Evolutionary conservation across 2,329 filamentous ascomycete species (phyloP).

Genomic region (Calycina marina): DNA sequence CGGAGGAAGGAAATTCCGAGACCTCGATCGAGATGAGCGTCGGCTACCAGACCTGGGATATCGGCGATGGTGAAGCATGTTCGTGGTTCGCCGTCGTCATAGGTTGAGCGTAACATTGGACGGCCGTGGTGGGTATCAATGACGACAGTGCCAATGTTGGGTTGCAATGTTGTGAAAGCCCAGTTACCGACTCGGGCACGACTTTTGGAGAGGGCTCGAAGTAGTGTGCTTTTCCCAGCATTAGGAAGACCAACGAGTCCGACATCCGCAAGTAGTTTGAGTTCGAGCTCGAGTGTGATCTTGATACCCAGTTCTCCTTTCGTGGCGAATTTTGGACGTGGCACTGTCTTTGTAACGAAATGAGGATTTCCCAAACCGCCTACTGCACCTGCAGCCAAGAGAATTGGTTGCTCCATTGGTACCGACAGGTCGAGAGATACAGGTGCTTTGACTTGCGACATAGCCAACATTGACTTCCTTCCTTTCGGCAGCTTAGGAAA

Average conservation of each 20-base stretch:
- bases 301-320: slow-evolving; percentile 68
- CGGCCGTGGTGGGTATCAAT: slow-evolving; percentile 76
- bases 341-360: slow-evolving; percentile 63
- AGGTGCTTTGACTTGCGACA: slow-evolving; percentile 51
- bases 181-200: slow-evolving; percentile 82
- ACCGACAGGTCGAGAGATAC: slow-evolving; percentile 59
- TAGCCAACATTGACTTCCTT: slow-evolving; percentile 38
- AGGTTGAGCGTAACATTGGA: slow-evolving; percentile 33
- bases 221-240: slow-evolving; percentile 85
- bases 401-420: slow-evolving; percentile 68
- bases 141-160: slow-evolving; percentile 91
- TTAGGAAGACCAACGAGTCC: slow-evolving; percentile 91
- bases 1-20: slow-evolving; percentile 84
- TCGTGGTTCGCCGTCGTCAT: slow-evolving; percentile 38
- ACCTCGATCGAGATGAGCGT: slow-evolving; percentile 81
- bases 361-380: slow-evolving; percentile 90
- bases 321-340: slow-evolving; percentile 75
- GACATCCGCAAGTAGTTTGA: slow-evolving; percentile 90
- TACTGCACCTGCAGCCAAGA: slow-evolving; percentile 75
- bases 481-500: slow-evolving; percentile 42
- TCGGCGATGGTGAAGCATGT: slow-evolving; percentile 88
- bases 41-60: slow-evolving; percentile 85
- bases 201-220: slow-evolving; percentile 77
- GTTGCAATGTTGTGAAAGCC: slow-evolving; percentile 92
- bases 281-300: slow-evolving; percentile 71